A percentile compares a stretch with the other conserved stretches of the same genome.
Evolutionary conservation across 345 rosid species (phyloP).

Genomic region (Eucalyptus pumila): DNA sequence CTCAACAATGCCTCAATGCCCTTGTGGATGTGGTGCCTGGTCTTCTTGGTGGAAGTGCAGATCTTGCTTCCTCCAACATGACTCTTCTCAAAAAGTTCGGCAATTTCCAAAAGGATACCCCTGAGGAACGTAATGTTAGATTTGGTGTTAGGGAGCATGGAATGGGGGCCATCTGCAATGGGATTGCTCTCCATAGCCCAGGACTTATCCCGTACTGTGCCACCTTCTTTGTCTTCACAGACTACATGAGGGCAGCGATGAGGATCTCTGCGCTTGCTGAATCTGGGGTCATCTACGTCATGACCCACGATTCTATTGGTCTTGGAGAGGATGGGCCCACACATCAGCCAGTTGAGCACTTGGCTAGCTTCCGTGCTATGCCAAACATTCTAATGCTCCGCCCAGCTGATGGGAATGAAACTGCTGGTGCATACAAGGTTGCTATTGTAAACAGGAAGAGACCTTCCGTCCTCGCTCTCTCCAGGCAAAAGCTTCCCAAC

Average conservation of each 20-base stretch:
- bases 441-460: constrained; percentile 66
- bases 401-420: constrained; percentile 95
- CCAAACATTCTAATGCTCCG: constrained; percentile 89
- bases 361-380: constrained; percentile 98
- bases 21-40: constrained; percentile 81
- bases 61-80: constrained; percentile 99
- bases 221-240: constrained; percentile 97
- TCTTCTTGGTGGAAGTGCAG: constrained; percentile 97
- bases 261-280: constrained; percentile 71
- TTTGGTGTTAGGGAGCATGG: constrained; percentile 96
- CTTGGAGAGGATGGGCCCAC: constrained; percentile 99
- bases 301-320: constrained; percentile 98
- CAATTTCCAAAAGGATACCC: constrained; percentile 85
- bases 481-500: constrained; percentile 83
- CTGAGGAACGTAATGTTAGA: constrained; percentile 85
- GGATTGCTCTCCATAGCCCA: constrained; percentile 79
- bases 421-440: constrained; percentile 85
- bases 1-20: constrained; percentile 84
- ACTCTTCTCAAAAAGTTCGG: constrained; percentile 85
- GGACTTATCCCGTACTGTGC: constrained; percentile 93
- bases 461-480: constrained; percentile 79
- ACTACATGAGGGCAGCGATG: constrained; percentile 97
- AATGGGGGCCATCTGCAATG: constrained; percentile 93
- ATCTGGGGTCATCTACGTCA: constrained; percentile 83
- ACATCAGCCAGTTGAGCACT: constrained; percentile 90